phyloP scores from a whole-genome alignment of 345 rosid species.

The Firmiana major region DNA sequence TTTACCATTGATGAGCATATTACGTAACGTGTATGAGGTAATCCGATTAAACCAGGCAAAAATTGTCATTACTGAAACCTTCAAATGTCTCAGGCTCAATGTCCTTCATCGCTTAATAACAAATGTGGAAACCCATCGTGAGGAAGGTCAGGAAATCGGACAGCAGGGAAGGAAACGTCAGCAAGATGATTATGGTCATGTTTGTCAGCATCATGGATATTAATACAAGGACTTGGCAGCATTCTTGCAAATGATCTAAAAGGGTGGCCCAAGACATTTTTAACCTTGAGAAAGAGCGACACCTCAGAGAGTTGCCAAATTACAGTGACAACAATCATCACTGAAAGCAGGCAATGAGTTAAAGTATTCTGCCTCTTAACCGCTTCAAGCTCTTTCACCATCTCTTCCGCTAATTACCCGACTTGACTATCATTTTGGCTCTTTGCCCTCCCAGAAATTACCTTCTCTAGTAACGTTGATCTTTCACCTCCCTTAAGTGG shows the following conservation, averaged over 20 bases:
- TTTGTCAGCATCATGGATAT: slow-evolving; percentile 8
- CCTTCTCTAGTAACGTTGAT: slow-evolving; percentile 12
- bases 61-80: not conserved
- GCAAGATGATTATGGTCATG: slow-evolving; percentile 13
- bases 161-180: slow-evolving; percentile 18
- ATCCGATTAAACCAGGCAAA: not conserved
- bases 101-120: slow-evolving; percentile 23
- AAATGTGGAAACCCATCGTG: slow-evolving; percentile 27
- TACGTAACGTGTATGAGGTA: no score
- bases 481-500: slow-evolving; percentile 4
- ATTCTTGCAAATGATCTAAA: slow-evolving; percentile 52
- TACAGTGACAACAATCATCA: slow-evolving; percentile 56
- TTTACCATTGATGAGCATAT: no score
- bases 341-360: slow-evolving; percentile 70
- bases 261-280: slow-evolving; percentile 59
- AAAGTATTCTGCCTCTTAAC: slow-evolving; percentile 63
- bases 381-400: slow-evolving; percentile 52
- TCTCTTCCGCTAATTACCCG: slow-evolving; percentile 33
- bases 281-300: slow-evolving; percentile 53
- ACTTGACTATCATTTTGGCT: not conserved
- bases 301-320: slow-evolving; percentile 82
- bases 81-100: not conserved
- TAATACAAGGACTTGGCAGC: slow-evolving; percentile 19
- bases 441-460: not conserved
- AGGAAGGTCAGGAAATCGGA: slow-evolving; percentile 40